Evolutionary conservation across 2,329 filamentous ascomycete genomes (phyloP).

Genomic region (Xylaria sp.): DNA sequence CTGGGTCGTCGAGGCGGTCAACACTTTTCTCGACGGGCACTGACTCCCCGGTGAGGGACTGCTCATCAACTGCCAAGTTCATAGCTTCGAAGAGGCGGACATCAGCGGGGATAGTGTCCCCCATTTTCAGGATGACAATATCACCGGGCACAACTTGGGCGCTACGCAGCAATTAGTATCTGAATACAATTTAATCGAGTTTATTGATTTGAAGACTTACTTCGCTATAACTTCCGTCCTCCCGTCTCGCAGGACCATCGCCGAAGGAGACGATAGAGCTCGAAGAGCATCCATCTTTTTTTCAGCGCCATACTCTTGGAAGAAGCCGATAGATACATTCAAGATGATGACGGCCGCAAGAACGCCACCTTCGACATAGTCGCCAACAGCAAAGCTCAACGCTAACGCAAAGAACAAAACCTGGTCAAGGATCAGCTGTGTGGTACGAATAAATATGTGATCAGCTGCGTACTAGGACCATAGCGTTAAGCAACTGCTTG

Average conservation of each 20-base stretch:
- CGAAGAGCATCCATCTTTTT: conserved; percentile 74
- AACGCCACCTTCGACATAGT: conserved; percentile 75
- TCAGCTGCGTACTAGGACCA: conserved; percentile 71
- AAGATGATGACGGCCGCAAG: conserved; percentile 74
- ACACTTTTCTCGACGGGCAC: conserved; percentile 75
- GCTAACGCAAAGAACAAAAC: conserved; percentile 83
- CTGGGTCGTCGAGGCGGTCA: conserved; percentile 63
- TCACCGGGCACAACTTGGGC: conserved; percentile 78
- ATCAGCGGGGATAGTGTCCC: conserved; percentile 80
- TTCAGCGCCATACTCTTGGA: conserved; percentile 72
- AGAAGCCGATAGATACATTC: conserved; percentile 76
- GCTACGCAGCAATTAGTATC: conserved; percentile 51
- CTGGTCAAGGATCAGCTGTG: conserved; percentile 63
- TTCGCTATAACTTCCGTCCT: conserved; percentile 67
- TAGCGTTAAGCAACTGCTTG: conserved; percentile 80
- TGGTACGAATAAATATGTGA: neutral
- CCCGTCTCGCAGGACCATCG: conserved; percentile 70
- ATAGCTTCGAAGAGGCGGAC: conserved; percentile 76
- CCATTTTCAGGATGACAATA: conserved; percentile 73
- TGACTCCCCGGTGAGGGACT: conserved; percentile 80
- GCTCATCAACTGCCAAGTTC: conserved; percentile 84
- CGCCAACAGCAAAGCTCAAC: conserved; percentile 72
- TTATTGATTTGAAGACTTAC: conserved; percentile 54
- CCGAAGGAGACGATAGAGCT: conserved; percentile 71
- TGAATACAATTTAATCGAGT: neutral